Evolutionary conservation across 371 early-diverging fungal species (phyloP).

Genomic region (Funneliformis caledonium): DNA sequence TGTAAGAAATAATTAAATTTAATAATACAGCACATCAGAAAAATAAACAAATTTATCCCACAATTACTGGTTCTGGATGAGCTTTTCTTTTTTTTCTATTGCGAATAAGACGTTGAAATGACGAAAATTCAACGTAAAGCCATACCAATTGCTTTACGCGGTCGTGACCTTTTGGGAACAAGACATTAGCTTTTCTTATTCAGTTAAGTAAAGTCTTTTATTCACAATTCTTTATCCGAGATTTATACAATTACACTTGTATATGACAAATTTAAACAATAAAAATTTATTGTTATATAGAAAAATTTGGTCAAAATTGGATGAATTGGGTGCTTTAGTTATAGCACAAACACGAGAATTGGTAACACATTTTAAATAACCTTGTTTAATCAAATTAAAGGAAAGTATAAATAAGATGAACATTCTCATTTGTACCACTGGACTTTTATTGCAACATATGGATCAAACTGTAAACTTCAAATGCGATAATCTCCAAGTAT

Average conservation of each 20-base stretch:
- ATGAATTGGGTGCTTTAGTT: constrained; percentile 91
- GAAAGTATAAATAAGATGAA: constrained; percentile 89
- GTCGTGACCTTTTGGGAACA: constrained; percentile 95
- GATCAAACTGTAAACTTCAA: constrained; percentile 92
- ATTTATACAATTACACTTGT: too few species aligned
- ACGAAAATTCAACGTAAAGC: constrained; percentile 97
- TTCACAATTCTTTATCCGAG: too few species aligned
- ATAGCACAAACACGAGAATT: constrained; percentile 99
- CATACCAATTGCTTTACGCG: constrained; percentile 85
- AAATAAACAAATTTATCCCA: too few species aligned
- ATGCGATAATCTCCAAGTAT: constrained; percentile 80
- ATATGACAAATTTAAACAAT: too few species aligned
- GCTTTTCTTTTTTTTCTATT: too few species aligned
- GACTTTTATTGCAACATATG: constrained; percentile 97
- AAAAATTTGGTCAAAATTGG: constrained; percentile 80
- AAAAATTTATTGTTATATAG: constrained; percentile 86
- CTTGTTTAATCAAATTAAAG: constrained; percentile 46
- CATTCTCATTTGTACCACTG: constrained; percentile 97
- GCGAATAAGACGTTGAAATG: constrained; percentile 86
- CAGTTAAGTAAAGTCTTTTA: constrained; percentile 78
- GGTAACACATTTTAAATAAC: constrained; percentile 43
- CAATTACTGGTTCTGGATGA: too few species aligned
- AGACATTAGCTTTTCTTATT: constrained; percentile 97
- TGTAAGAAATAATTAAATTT: too few species aligned
- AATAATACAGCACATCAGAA: too few species aligned